Evolutionary conservation across 306 rosid genomes (phyloP), one percentile per base, ranked within the genome.

Genomic region (Dicorynia guianensis): DNA sequence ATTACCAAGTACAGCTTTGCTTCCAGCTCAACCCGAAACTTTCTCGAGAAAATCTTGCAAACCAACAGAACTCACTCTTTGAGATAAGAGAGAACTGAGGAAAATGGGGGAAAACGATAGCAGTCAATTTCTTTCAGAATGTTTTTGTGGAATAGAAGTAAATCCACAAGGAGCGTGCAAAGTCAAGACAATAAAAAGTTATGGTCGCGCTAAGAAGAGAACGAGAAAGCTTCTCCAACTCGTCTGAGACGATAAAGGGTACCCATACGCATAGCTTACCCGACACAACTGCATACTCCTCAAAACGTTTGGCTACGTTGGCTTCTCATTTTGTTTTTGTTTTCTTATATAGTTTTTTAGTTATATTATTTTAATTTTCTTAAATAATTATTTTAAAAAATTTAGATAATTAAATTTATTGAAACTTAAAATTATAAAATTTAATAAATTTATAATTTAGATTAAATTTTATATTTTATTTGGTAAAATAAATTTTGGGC

Each of bases 1-100:
- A 35, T 53, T 69, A 80, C 85, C 81, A 69, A 56, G 59, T 38
- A 13, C 0, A 52, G 67, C 43, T 79, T 69, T 43, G 69, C 81
- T 52, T 33, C 67, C 61, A 0, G 19, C 39, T 40, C 5, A 10
- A n/a, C 19, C 52, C 8, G 19, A 49, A 74, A 42, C 10, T 59
- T 53, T 54, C 55, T 7, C 34, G 56, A 74, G 69, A 30, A 53
- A 69, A 66, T 47, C 43, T 35, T 25, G 63, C 7, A 11, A 11
- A 69, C 48, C 42, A 7, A 4, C 17, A 0, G 18, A 36, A 13
- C 10, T 10, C 15, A 52, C 15, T 4, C 1, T 25, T 25, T 25
- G 30, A 25, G 30, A 25, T 2, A 25, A 54, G 33, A 54, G 63
- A 67, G 64, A 61, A 30, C 62, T 34, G 9, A 56, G 58, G 47